Evolutionary conservation across 2,329 filamentous ascomycete genomes (phyloP).

Genomic region (Sclerotinia minor): DNA sequence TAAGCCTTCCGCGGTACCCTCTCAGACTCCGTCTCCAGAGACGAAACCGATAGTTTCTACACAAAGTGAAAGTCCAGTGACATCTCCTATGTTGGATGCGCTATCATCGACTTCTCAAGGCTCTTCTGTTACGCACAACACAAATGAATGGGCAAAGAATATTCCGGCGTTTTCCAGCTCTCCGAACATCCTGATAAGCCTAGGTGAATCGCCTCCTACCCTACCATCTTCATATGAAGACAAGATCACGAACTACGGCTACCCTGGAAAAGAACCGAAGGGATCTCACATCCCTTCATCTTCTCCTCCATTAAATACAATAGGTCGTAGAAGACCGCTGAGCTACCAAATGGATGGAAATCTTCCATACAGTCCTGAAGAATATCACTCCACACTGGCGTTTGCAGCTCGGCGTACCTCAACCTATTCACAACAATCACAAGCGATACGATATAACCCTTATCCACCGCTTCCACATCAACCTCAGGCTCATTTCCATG

Average conservation of each 20-base stretch:
- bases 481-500: conserved; percentile 75
- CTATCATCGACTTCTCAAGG: conserved; percentile 38
- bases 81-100: conserved; percentile 40
- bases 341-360: conserved; percentile 51
- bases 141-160: conserved; percentile 50
- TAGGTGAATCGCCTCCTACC: conserved; percentile 48
- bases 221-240: conserved; percentile 42
- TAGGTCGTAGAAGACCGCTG: conserved; percentile 48
- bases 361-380: conserved; percentile 45
- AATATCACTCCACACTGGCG: conserved; percentile 49
- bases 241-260: conserved; percentile 35
- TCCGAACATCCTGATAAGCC: conserved; percentile 46
- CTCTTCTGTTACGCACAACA: conserved; percentile 37
- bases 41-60: conserved; percentile 34
- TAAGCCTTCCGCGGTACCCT: conserved; percentile 19
- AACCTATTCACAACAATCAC: conserved; percentile 52
- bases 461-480: conserved; percentile 73
- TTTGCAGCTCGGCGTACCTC: conserved; percentile 50
- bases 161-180: conserved; percentile 46
- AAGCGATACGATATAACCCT: conserved; percentile 46
- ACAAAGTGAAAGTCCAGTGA: conserved; percentile 33
- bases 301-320: conserved; percentile 42
- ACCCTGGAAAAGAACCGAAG: conserved; percentile 40
- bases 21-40: conserved; percentile 35
- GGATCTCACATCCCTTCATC: conserved; percentile 36